Evolutionary conservation across 2,329 filamentous ascomycete genomes (phyloP).

Genomic region (Epicoccum sorghinum): DNA sequence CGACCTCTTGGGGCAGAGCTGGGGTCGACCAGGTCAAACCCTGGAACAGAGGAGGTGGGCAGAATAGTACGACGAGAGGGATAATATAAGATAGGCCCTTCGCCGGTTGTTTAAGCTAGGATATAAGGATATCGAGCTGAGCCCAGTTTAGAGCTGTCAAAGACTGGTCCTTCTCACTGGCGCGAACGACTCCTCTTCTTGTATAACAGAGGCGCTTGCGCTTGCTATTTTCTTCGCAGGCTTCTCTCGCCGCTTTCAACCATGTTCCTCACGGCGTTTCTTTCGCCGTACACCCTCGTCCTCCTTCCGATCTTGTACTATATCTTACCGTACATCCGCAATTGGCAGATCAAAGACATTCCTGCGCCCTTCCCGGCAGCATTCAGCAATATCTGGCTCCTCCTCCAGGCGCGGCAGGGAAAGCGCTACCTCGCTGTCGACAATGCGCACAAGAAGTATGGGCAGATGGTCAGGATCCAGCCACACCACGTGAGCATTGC

Average conservation of each 20-base stretch:
- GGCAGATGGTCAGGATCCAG: conserved; percentile 81
- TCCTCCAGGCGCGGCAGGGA: conserved; percentile 68
- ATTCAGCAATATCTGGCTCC: conserved; percentile 82
- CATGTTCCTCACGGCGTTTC: conserved; percentile 46
- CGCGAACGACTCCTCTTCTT: conserved; percentile 9
- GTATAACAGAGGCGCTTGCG: background rate
- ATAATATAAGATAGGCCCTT: conserved; percentile 9
- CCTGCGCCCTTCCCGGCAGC: conserved; percentile 68
- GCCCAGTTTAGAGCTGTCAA: conserved; percentile 7
- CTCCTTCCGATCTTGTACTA: conserved; percentile 61
- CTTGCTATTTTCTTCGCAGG: background rate
- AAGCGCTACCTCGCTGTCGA: conserved; percentile 66
- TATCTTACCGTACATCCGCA: conserved; percentile 65
- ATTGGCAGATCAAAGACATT: conserved; percentile 60
- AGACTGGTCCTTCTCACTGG: conserved; percentile 4
- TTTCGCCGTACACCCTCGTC: conserved; percentile 56
- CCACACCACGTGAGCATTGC: conserved; percentile 84
- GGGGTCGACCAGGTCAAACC: background rate
- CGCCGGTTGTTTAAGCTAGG: background rate
- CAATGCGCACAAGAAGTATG: conserved; percentile 73
- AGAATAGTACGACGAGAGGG: background rate
- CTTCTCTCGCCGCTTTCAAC: conserved; percentile 3
- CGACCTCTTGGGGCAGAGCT: background rate
- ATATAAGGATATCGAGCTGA: background rate
- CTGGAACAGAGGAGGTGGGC: background rate